Percentiles rank a stretch among this genome's conserved stretches.
Evolutionary conservation across 2,329 filamentous ascomycete species (phyloP).

Genomic region (Zymoseptoria ardabiliae): DNA sequence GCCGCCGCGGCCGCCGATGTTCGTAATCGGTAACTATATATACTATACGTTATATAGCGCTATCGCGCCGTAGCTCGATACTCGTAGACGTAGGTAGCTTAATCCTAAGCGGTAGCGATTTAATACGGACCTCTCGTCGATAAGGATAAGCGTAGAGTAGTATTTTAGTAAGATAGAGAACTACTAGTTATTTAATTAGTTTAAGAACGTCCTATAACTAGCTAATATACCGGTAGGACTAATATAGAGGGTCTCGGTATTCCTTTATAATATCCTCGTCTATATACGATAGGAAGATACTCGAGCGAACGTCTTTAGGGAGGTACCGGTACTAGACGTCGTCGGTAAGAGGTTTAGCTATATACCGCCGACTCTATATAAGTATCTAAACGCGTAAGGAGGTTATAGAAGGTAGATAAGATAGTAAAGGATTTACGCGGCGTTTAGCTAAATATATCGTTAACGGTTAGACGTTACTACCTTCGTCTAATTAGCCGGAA

Average conservation of each 20-base stretch:
- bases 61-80: background rate
- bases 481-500: too few species aligned
- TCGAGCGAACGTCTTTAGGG: background rate
- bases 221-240: background rate
- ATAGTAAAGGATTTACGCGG: too few species aligned
- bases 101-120: background rate
- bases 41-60: background rate
- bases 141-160: background rate
- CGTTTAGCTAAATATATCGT: too few species aligned
- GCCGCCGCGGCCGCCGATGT: background rate
- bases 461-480: too few species aligned
- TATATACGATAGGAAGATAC: background rate
- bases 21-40: background rate
- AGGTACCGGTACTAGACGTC: background rate
- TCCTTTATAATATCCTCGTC: background rate
- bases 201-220: background rate
- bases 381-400: background rate
- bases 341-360: background rate
- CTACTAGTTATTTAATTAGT: background rate
- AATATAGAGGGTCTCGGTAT: background rate
- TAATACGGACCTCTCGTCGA: background rate
- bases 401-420: too few species aligned
- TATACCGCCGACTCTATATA: background rate
- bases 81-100: background rate
- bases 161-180: background rate